These are phyloP conservation scores for Zygosaccharomyces sapae DNA, from an alignment of 1,139 yeast species.

Conservation along the genomic window DNA sequence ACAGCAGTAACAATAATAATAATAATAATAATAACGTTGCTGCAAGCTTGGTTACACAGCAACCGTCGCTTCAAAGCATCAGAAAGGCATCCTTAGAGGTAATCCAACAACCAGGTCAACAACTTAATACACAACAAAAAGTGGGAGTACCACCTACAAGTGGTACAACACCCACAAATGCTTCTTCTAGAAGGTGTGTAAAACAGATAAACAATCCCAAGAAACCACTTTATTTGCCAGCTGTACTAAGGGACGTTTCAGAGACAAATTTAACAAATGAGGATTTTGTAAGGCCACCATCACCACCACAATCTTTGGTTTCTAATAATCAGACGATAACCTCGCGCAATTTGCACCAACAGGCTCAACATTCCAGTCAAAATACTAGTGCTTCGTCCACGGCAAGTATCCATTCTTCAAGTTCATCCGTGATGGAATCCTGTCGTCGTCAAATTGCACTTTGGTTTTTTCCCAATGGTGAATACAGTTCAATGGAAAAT, in stretches of 20 bases:
- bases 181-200: conserved; percentile 21
- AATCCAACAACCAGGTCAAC: conserved; percentile 15
- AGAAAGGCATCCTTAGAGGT: conserved; percentile 20
- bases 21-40: background rate
- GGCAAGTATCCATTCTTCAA: conserved; percentile 12
- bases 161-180: background rate
- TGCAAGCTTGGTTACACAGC: background rate
- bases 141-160: background rate
- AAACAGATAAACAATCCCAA: conserved; percentile 67
- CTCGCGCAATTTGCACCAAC: conserved; percentile 4
- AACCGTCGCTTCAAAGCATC: conserved; percentile 9
- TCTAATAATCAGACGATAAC: conserved; percentile 5
- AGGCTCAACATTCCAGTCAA: background rate
- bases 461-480: conserved; percentile 9
- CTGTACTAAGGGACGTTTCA: conserved; percentile 64
- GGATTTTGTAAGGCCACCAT: conserved; percentile 26
- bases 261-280: conserved; percentile 41
- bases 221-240: conserved; percentile 85
- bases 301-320: conserved; percentile 12
- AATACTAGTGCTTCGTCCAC: conserved; percentile 12
- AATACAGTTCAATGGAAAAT: conserved; percentile 7
- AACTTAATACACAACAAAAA: background rate
- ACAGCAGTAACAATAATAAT: background rate
- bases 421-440: conserved; percentile 13
- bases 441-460: conserved; percentile 12